Percentiles rank a stretch among this genome's conserved stretches.
Conservation (phyloP, 805 yeast genomes). For the Ogataea nakhonphanomensis region DNA sequence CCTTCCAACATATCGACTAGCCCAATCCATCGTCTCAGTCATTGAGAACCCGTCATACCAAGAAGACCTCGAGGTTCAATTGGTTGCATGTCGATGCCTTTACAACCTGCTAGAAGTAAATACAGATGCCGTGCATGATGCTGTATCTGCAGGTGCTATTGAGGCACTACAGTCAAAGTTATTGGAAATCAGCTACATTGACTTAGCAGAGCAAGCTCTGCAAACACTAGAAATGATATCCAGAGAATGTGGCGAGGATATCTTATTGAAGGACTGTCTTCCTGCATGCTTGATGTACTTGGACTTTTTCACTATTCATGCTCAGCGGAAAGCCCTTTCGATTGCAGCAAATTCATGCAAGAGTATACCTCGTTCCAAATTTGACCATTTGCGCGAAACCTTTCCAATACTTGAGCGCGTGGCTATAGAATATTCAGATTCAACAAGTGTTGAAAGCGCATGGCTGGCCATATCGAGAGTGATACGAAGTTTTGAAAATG, state of each 20-base stretch:
- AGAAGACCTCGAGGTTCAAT: conserved; percentile 73
- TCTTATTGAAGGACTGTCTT: conserved; percentile 60
- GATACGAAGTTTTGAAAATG: conserved; percentile 44
- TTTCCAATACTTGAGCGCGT: conserved; percentile 60
- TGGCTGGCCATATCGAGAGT: conserved; percentile 63
- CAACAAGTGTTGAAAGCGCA: conserved; percentile 56
- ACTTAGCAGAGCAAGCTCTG: conserved; percentile 86
- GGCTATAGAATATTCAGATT: conserved; percentile 52
- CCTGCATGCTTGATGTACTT: conserved; percentile 64
- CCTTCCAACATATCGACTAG: conserved; percentile 57
- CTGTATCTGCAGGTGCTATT: conserved; percentile 63
- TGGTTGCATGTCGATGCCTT: conserved; percentile 79
- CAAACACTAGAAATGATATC: conserved; percentile 71
- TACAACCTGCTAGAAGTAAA: conserved; percentile 77
- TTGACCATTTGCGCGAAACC: conserved; percentile 49
- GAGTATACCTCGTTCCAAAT: conserved; percentile 41
- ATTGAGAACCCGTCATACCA: conserved; percentile 54
- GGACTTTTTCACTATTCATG: conserved; percentile 86
- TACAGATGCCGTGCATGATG: conserved; percentile 57
- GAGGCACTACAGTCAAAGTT: conserved; percentile 64
- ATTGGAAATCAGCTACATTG: conserved; percentile 76
- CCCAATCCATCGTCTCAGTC: conserved; percentile 52
- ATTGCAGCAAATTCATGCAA: conserved; percentile 71
- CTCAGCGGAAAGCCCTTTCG: conserved; percentile 76
- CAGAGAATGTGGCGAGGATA: conserved; percentile 45